A percentile compares a stretch with the other conserved stretches of the same genome.
Evolutionary conservation across 768 basidiomycete species (phyloP).

Genomic region (Tricholoma bakamatsutake): DNA sequence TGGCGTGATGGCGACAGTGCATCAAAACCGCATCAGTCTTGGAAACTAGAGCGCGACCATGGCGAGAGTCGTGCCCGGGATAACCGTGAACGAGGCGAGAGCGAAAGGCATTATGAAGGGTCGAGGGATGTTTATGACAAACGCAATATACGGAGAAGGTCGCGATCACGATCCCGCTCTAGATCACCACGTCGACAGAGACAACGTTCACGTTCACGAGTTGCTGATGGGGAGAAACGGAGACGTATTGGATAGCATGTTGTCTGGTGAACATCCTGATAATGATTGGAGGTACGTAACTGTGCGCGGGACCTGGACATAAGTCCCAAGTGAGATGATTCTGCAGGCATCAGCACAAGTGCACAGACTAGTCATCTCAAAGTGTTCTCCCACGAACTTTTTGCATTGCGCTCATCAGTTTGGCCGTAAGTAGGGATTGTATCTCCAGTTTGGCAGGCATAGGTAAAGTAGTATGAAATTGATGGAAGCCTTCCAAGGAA

Average conservation of each 20-base stretch:
- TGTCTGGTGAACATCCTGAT: too few relatives aligned
- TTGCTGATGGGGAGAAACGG: slow-evolving; percentile 40
- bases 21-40: slow-evolving; percentile 17
- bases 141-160: slow-evolving; percentile 20
- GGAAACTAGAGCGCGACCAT: slow-evolving; percentile 24
- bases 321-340: too few relatives aligned
- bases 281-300: too few relatives aligned
- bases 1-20: slow-evolving; percentile 27
- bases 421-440: background rate
- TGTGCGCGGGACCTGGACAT: too few relatives aligned
- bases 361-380: background rate
- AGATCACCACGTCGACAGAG: slow-evolving; percentile 24
- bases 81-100: slow-evolving; percentile 11
- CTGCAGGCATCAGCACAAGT: slow-evolving; percentile 1
- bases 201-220: slow-evolving; percentile 28
- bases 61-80: slow-evolving; percentile 14
- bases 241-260: slow-evolving; percentile 45
- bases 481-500: too few relatives aligned
- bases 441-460: background rate
- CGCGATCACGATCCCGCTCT: slow-evolving; percentile 24
- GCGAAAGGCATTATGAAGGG: slow-evolving; percentile 5
- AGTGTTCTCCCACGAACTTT: slow-evolving; percentile 1
- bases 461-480: background rate
- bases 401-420: too few relatives aligned
- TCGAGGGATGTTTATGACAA: slow-evolving; percentile 20